A percentile compares a stretch with the other conserved stretches of the same genome.
Evolutionary conservation across 1,139 yeast species (phyloP).

Genomic region (Casaregolazyma lundiana): DNA sequence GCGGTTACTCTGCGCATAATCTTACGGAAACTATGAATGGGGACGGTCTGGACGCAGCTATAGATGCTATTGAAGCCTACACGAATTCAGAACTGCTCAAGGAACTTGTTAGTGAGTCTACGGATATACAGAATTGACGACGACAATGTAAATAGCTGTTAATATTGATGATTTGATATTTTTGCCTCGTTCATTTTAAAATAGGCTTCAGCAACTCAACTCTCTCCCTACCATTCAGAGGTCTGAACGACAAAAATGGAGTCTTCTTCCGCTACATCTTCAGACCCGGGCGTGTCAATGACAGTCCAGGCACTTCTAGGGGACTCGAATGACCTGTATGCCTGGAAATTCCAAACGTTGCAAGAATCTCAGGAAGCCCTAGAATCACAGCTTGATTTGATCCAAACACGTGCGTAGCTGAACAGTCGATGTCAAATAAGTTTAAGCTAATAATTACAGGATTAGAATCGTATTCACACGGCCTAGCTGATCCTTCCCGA

Average conservation of each 20-base stretch:
- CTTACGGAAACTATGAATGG: constrained; percentile 80
- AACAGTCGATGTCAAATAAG: neutral
- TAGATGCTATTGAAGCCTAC: constrained; percentile 47
- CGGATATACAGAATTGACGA: neutral
- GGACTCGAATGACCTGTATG: constrained; percentile 27
- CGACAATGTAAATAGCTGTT: neutral
- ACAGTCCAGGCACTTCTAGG: constrained; percentile 24
- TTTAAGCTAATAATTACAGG: constrained; percentile 14
- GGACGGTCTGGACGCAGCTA: constrained; percentile 56
- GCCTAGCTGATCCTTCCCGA: constrained; percentile 21
- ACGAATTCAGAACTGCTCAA: constrained; percentile 46
- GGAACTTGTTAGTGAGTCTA: constrained; percentile 27
- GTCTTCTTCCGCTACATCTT: constrained; percentile 3
- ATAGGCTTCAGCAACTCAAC: too few species aligned
- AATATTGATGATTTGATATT: too few species aligned
- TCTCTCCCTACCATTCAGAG: too few species aligned
- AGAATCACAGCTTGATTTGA: constrained; percentile 22
- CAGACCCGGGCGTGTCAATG: constrained; percentile 9
- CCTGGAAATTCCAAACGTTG: constrained; percentile 25
- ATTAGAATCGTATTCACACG: constrained; percentile 19
- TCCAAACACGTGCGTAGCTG: constrained; percentile 22
- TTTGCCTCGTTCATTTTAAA: too few species aligned
- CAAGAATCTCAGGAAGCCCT: constrained; percentile 28
- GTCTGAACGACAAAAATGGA: too few species aligned
- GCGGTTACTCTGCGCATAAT: constrained; percentile 74